Percentiles rank a stretch among this genome's conserved stretches.
Conservation (phyloP, 179 eudicot species). For the Silene noctiflora region DNA sequence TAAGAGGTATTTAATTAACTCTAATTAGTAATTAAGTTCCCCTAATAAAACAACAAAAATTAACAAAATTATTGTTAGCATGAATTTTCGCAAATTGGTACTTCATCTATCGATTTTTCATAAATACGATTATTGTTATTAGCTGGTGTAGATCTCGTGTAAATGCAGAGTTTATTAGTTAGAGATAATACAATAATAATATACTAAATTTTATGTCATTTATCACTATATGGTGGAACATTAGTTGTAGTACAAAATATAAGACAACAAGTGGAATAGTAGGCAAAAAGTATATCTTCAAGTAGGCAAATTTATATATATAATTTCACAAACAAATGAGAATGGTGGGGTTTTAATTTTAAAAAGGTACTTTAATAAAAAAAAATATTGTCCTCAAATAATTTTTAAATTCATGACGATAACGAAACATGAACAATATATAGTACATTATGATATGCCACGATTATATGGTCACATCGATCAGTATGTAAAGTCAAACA, state of each 20-base stretch:
- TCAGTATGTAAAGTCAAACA: not conserved
- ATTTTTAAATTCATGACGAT: not conserved
- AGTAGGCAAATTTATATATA: not conserved
- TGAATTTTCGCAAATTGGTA: too few relatives aligned
- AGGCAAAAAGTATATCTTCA: constrained; percentile 4
- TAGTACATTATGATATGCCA: too few relatives aligned
- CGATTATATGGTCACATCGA: too few relatives aligned
- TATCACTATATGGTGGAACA: not conserved
- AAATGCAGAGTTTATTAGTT: too few relatives aligned
- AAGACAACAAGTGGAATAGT: not conserved
- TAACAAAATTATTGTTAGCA: too few relatives aligned
- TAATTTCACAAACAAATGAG: constrained; percentile 10
- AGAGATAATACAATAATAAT: not conserved
- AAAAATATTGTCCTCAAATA: constrained; percentile 5
- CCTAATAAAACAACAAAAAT: too few relatives aligned
- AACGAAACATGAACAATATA: too few relatives aligned
- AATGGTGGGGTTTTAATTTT: constrained; percentile 21
- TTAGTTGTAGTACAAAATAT: not conserved
- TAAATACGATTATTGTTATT: too few relatives aligned
- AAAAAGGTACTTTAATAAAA: constrained; percentile 21
- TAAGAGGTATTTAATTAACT: too few relatives aligned
- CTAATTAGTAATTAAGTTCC: too few relatives aligned
- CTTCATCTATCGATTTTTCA: too few relatives aligned
- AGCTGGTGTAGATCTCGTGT: too few relatives aligned
- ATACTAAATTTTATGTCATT: not conserved